Evolutionary conservation across 2,329 filamentous ascomycete species (phyloP), one percentile per base, ranked within the genome.

Genomic region (Blastomyces gilchristii): DNA sequence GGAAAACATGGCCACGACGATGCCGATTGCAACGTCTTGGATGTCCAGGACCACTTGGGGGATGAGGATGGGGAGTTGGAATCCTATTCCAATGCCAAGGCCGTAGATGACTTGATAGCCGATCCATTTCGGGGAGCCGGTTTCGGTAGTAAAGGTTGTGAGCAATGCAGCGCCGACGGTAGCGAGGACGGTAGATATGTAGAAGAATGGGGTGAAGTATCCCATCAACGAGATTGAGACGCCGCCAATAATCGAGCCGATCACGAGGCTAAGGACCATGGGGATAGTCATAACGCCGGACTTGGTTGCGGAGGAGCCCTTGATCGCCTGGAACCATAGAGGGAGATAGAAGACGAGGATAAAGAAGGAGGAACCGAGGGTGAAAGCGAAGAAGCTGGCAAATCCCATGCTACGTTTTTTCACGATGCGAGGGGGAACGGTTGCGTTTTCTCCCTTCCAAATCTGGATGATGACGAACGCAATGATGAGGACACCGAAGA

Each of bases 401-500:
- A 74, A 74, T 53, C 71, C 73, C 14, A 81, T 73, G 14, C 73
- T 80, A 18, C 79, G 75, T 59, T 80, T 76, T 60, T 69, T 76
- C 52, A 77, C 67, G 63, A 82, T 70, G 1, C 76, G 72, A 0
- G 77, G 78, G 7, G 79, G 79, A 2, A 82, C 73, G 5, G 79
- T 72, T 1, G 79, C 79, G 2, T 70, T 70, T 4, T 80, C 78
- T 39, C 73, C 69, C 47, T 72, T 72, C 68, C 72, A 75, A 61
- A 65, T 64, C 64, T 80, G 75, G 63, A 78, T 67, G 0, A 62
- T 64, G 28, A 74, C 61, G 62, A 80, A 78, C 2, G 76, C 73
- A 5, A 78, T 75, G 1, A 77, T 75, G 11, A 82, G 72, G 7
- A 83, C 75, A n/a, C 78, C 77, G 63, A 81, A 81, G 2, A 83